A percentile compares a stretch with the other conserved stretches of the same genome.
phyloP scores from a whole-genome alignment of 306 rosid genomes.

The Quercus aquifolioides region DNA sequence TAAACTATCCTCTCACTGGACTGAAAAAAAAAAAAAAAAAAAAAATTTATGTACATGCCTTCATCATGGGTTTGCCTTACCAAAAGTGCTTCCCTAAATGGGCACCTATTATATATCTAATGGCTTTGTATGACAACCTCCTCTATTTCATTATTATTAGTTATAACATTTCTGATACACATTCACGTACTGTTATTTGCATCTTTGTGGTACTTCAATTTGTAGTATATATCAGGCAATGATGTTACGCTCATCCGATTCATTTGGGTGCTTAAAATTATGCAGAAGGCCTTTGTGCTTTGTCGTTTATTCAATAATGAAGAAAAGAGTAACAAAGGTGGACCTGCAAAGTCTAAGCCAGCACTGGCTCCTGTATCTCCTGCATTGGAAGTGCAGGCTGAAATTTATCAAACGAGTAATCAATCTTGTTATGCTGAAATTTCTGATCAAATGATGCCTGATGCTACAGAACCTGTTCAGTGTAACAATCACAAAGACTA shows the following conservation, averaged over 20 bases:
- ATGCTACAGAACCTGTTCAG: not conserved
- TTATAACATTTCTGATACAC: no score
- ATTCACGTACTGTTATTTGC: no score
- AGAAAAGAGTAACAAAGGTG: not conserved
- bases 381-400: not conserved
- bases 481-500: constrained; percentile 8
- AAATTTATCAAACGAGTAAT: not conserved
- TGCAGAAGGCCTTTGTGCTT: constrained; percentile 79
- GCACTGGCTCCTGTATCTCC: no score
- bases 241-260: constrained; percentile 18
- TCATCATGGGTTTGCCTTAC: not conserved
- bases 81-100: not conserved
- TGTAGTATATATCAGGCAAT: constrained; percentile 3
- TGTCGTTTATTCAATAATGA: constrained; percentile 62
- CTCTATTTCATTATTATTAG: no score
- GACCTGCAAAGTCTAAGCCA: no score
- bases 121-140: no score
- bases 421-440: not conserved
- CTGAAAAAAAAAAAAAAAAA: not conserved
- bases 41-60: not conserved
- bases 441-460: constrained; percentile 9
- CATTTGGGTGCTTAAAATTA: constrained; percentile 8
- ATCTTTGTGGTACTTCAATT: no score
- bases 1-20: no score
- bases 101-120: no score